These are phyloP conservation scores for Phlyctochytrium planicorne DNA, from an alignment of 192 early-diverging fungal genomes.

Conservation along the genomic window DNA sequence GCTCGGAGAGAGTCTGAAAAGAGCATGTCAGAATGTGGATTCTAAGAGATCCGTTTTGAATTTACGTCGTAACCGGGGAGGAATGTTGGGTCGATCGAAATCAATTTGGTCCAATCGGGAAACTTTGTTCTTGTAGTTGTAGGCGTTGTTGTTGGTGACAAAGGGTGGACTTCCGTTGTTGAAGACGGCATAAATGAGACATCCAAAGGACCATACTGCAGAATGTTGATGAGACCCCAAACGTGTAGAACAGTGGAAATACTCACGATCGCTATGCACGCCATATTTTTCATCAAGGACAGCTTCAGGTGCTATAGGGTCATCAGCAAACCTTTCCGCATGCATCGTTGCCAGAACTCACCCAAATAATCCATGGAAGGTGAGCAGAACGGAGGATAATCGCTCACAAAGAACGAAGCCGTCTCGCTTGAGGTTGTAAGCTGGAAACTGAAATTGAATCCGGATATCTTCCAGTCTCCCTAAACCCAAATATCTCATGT, in stretches of 20 bases:
- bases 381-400: constrained; percentile 26
- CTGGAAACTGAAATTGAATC: constrained; percentile 11
- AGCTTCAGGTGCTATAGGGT: constrained; percentile 1
- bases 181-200: constrained; percentile 70
- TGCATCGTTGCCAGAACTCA: not conserved
- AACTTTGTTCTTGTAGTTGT: constrained; percentile 61
- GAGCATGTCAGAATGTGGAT: not conserved
- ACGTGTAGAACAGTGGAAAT: not conserved
- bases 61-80: not conserved
- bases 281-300: not conserved
- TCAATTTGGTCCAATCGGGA: constrained; percentile 14
- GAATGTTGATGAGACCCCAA: not conserved
- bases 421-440: not conserved
- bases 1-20: constrained; percentile 5
- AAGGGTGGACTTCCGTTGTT: constrained; percentile 66
- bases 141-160: constrained; percentile 61
- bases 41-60: not conserved
- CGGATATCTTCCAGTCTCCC: constrained; percentile 36
- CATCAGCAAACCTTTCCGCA: no score
- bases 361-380: constrained; percentile 21
- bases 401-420: constrained; percentile 12
- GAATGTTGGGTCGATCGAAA: constrained; percentile 3
- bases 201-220: constrained; percentile 74
- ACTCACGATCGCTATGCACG: constrained; percentile 1
- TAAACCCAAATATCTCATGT: constrained; percentile 18